Conservation (phyloP, 306 rosid genomes). For the Leucaena leucocephala region DNA sequence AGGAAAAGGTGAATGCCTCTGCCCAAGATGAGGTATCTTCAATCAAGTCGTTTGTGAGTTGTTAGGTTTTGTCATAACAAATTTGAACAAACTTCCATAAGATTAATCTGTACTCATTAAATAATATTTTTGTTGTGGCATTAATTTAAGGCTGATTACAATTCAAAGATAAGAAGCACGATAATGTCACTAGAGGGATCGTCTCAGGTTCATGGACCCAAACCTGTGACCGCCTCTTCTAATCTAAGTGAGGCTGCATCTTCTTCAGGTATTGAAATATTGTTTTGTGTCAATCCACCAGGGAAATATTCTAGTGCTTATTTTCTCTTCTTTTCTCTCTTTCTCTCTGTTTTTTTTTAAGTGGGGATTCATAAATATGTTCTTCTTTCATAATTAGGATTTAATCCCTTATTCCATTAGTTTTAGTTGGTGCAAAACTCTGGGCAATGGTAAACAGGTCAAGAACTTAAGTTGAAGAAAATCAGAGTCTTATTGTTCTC, state of each 20-base stretch:
- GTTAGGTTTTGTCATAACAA: neutral
- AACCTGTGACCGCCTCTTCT: neutral
- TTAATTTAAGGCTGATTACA: constrained; percentile 37
- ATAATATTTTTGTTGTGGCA: neutral
- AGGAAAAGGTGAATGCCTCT: neutral
- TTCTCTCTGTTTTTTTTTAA: neutral
- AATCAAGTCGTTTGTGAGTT: constrained; percentile 1
- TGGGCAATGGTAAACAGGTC: neutral
- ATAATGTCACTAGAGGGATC: neutral
- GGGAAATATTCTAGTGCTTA: neutral
- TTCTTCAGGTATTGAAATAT: constrained; percentile 12
- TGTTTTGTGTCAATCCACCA: neutral
- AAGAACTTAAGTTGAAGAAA: neutral
- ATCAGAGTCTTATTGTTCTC: neutral
- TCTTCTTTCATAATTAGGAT: constrained; percentile 1
- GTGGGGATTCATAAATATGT: neutral
- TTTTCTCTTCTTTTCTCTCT: neutral
- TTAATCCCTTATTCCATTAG: neutral
- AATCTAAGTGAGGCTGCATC: neutral
- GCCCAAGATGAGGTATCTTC: constrained; percentile 40
- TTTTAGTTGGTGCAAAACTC: neutral
- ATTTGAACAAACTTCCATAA: neutral
- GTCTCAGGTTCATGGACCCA: neutral
- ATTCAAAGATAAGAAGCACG: neutral
- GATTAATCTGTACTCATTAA: neutral